Evolutionary conservation across 2,329 filamentous ascomycete species (phyloP).

Genomic region (Trichoderma brevicompactum): DNA sequence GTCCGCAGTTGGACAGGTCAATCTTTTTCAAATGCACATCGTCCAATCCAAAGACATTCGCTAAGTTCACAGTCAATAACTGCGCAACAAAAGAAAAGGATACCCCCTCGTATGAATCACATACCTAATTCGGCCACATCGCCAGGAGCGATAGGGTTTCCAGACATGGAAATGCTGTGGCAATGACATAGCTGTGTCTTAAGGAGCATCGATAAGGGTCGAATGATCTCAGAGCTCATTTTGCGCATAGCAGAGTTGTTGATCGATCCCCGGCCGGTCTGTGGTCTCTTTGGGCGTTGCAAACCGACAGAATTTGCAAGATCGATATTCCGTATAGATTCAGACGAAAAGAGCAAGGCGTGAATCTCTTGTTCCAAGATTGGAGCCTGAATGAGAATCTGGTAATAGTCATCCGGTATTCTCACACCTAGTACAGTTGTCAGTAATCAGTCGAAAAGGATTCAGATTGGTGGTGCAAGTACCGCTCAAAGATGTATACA

Average conservation of each 20-base stretch:
- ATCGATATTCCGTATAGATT: constrained; percentile 59
- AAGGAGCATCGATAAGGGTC: constrained; percentile 55
- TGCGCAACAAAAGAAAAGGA: not conserved
- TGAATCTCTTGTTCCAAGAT: constrained; percentile 62
- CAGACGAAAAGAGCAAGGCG: constrained; percentile 59
- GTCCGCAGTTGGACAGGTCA: constrained; percentile 56
- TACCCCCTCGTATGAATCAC: constrained; percentile 1
- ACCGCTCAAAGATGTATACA: constrained; percentile 59
- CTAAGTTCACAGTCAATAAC: constrained; percentile 25
- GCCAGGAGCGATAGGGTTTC: constrained; percentile 51
- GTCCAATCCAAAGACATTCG: constrained; percentile 42
- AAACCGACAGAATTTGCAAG: constrained; percentile 50
- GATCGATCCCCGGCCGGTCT: constrained; percentile 34
- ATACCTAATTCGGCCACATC: constrained; percentile 57
- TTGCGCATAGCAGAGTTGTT: constrained; percentile 34
- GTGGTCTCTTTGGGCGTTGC: constrained; percentile 33
- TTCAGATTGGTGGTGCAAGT: constrained; percentile 30
- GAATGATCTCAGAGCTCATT: constrained; percentile 48
- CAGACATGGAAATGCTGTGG: constrained; percentile 56
- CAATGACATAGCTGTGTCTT: constrained; percentile 53
- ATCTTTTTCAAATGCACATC: constrained; percentile 51
- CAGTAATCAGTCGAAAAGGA: not conserved
- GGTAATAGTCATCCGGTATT: constrained; percentile 53
- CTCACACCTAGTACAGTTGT: constrained; percentile 46
- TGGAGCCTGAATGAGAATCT: constrained; percentile 53